Percentiles rank a stretch among this genome's conserved stretches.
phyloP scores from a whole-genome alignment of 2,329 filamentous ascomycete species.

The Aspergillus terreus region DNA sequence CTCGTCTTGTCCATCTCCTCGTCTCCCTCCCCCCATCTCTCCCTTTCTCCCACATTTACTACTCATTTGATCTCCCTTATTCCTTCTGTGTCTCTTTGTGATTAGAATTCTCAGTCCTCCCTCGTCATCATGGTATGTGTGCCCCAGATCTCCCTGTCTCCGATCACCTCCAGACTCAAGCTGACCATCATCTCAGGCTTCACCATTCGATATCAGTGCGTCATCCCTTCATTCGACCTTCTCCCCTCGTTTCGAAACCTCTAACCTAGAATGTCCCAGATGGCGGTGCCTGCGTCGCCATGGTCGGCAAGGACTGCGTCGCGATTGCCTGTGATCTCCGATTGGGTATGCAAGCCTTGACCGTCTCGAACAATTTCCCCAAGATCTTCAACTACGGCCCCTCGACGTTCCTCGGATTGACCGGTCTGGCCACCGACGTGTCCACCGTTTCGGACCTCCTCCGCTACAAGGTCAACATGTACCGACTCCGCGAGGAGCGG shows the following conservation, averaged over 20 bases:
- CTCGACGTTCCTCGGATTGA: constrained; percentile 91
- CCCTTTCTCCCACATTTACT: constrained; percentile 6
- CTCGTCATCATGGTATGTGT: constrained; percentile 29
- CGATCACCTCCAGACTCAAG: constrained; percentile 17
- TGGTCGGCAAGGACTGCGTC: constrained; percentile 99
- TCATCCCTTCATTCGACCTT: constrained; percentile 12
- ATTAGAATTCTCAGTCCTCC: constrained; percentile 10
- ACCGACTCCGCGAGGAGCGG: constrained; percentile 96
- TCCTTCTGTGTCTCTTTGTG: constrained; percentile 7
- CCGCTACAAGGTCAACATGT: constrained; percentile 99
- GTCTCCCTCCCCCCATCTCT: constrained; percentile 13
- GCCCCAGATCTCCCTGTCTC: constrained; percentile 3
- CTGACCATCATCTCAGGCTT: constrained; percentile 59
- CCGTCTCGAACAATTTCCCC: constrained; percentile 98
- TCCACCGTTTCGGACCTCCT: constrained; percentile 93
- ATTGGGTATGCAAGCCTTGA: constrained; percentile 92
- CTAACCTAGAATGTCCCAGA: constrained; percentile 39
- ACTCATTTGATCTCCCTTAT: not conserved
- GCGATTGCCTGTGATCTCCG: constrained; percentile 99
- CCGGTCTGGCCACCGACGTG: constrained; percentile 93
- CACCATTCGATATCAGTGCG: constrained; percentile 94
- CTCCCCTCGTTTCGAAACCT: constrained; percentile 3
- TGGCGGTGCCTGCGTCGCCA: constrained; percentile 93
- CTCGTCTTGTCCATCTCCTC: constrained; percentile 4
- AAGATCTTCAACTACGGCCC: constrained; percentile 96